Percentiles rank a stretch among this genome's conserved stretches.
These are phyloP conservation scores for Neopestalotiopsis sp. DNA, from an alignment of 2,329 filamentous ascomycete species.

Conservation along the genomic window DNA sequence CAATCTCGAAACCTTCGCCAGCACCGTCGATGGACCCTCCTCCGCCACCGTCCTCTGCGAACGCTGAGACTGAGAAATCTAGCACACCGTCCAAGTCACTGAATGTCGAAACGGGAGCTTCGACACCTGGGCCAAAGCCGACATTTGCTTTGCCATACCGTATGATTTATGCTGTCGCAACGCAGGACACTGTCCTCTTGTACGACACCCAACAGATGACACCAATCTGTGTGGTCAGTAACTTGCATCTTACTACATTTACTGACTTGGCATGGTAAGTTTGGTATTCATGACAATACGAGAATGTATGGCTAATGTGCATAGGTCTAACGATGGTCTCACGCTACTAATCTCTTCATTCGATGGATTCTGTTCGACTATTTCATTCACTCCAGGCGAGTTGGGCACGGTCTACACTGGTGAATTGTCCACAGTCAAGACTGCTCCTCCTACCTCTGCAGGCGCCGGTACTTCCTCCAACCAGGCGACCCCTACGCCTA, in stretches of 20 bases:
- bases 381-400: conserved; percentile 84
- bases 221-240: conserved; percentile 92
- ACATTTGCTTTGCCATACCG: conserved; percentile 89
- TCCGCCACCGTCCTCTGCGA: conserved; percentile 60
- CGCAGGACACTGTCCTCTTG: conserved; percentile 90
- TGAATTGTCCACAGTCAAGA: conserved; percentile 60
- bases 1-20: conserved; percentile 67
- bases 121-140: conserved; percentile 64
- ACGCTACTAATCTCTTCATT: conserved; percentile 95
- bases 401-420: conserved; percentile 82
- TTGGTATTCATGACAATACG: not conserved
- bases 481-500: conserved; percentile 74
- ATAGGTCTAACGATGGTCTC: conserved; percentile 75
- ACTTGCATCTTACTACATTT: conserved; percentile 95
- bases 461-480: conserved; percentile 53
- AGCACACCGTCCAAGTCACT: conserved; percentile 57
- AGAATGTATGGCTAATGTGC: conserved; percentile 10
- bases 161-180: conserved; percentile 95
- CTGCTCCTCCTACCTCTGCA: conserved; percentile 44
- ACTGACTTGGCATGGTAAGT: conserved; percentile 93
- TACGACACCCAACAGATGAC: conserved; percentile 98
- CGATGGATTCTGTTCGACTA: conserved; percentile 93
- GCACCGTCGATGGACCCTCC: conserved; percentile 81
- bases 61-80: conserved; percentile 53
- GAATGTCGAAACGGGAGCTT: conserved; percentile 52